These are phyloP conservation scores for Paracoccidioides lutzii DNA, from an alignment of 2,329 filamentous ascomycete genomes.

Conservation along the genomic window DNA sequence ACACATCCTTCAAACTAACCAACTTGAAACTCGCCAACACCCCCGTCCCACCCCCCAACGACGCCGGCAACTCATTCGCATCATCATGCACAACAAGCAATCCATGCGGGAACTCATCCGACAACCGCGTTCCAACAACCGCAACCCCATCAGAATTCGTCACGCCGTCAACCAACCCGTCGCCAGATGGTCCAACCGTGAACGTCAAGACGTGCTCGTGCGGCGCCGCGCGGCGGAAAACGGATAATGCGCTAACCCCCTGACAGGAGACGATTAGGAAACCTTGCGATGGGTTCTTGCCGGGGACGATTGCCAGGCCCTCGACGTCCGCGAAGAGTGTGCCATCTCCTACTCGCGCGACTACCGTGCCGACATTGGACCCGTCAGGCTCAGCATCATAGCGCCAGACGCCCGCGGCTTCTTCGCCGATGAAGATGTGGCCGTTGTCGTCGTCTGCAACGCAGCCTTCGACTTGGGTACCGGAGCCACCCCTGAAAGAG, in stretches of 20 bases:
- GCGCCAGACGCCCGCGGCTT: conserved; percentile 40
- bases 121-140: conserved; percentile 34
- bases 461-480: conserved; percentile 44
- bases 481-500: conserved; percentile 39
- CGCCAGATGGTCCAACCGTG: conserved; percentile 31
- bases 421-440: conserved; percentile 41
- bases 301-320: conserved; percentile 40
- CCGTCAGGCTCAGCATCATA: conserved; percentile 40
- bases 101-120: conserved; percentile 31
- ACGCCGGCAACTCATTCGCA: conserved; percentile 33
- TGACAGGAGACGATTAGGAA: conserved; percentile 43
- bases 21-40: conserved; percentile 41
- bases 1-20: conserved; percentile 30
- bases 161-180: conserved; percentile 36
- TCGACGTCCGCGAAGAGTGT: conserved; percentile 42
- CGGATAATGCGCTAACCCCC: conserved; percentile 41
- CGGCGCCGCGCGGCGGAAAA: conserved; percentile 38
- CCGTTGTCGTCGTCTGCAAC: conserved; percentile 41
- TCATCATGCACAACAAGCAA: conserved; percentile 43
- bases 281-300: conserved; percentile 31
- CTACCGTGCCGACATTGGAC: conserved; percentile 21
- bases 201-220: conserved; percentile 41
- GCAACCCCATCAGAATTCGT: conserved; percentile 43
- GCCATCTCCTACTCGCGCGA: conserved; percentile 37
- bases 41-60: conserved; percentile 33